These are phyloP conservation scores for Solanum chiquidenum DNA, from an alignment of 257 asterid species.

Conservation along the genomic window DNA sequence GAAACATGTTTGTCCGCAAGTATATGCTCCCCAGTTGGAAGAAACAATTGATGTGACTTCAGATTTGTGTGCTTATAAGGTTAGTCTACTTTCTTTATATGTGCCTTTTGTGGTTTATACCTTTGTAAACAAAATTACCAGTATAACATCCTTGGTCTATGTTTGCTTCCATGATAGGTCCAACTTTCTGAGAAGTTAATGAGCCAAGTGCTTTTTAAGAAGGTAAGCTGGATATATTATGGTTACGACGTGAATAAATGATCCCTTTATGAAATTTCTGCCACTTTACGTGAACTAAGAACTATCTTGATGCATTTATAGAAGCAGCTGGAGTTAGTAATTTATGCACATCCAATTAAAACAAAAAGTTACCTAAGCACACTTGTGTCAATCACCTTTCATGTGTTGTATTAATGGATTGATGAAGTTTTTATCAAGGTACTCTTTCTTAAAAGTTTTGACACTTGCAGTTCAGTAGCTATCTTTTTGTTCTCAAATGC, in stretches of 20 bases:
- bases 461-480: neutral
- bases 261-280: neutral
- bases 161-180: slow-evolving; percentile 37
- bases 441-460: neutral
- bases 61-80: slow-evolving; percentile 97
- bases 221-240: slow-evolving; percentile 34
- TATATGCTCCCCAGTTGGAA: slow-evolving; percentile 90
- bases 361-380: neutral
- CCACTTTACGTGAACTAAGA: neutral
- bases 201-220: slow-evolving; percentile 85
- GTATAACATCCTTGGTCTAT: slow-evolving; percentile 10
- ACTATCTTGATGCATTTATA: neutral
- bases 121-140: neutral
- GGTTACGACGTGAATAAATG: neutral
- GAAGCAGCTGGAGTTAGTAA: neutral
- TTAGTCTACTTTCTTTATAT: slow-evolving; percentile 10
- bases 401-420: neutral
- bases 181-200: slow-evolving; percentile 89
- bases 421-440: neutral
- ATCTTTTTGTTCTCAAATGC: neutral
- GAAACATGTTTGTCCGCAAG: slow-evolving; percentile 77
- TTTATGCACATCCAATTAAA: neutral
- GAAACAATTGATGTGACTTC: slow-evolving; percentile 97
- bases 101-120: neutral
- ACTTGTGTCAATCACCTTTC: neutral